Percentiles rank a stretch among this genome's conserved stretches.
Conservation (phyloP, 2,329 filamentous ascomycete genomes). For the Trichoderma cornu-damae region DNA sequence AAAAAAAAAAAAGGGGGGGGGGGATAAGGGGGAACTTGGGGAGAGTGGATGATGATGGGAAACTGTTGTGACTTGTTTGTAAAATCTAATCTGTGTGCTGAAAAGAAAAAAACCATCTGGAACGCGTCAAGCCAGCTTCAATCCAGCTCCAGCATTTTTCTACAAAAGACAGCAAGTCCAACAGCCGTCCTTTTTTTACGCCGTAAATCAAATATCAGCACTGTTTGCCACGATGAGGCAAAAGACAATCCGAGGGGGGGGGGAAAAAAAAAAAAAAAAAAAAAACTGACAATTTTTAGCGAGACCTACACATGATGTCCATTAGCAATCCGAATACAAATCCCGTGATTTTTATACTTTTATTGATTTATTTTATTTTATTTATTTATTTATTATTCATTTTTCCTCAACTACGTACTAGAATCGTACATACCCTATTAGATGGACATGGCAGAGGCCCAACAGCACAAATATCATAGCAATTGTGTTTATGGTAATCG, state of each 20-base stretch:
- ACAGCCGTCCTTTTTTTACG: neutral
- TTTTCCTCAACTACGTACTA: too few relatives aligned
- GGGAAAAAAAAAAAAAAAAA: too few relatives aligned
- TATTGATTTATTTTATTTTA: too few relatives aligned
- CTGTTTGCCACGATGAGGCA: neutral
- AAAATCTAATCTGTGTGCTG: neutral
- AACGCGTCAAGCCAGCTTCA: neutral
- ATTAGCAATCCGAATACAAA: too few relatives aligned
- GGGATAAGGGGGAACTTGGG: neutral
- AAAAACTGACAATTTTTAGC: neutral
- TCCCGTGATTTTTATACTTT: too few relatives aligned
- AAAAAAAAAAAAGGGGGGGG: too few relatives aligned
- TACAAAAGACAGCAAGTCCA: slow-evolving; percentile 6
- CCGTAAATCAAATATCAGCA: neutral
- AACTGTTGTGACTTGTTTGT: too few relatives aligned
- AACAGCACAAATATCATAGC: neutral
- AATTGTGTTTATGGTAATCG: neutral
- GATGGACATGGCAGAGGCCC: slow-evolving; percentile 6
- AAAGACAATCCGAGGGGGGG: neutral
- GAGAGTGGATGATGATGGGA: neutral
- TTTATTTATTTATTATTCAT: too few relatives aligned
- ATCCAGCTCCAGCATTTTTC: neutral
- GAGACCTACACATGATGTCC: neutral
- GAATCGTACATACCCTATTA: neutral
- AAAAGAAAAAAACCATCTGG: too few relatives aligned